Conservation (phyloP, 768 basidiomycete genomes). For the Russula sp. region DNA sequence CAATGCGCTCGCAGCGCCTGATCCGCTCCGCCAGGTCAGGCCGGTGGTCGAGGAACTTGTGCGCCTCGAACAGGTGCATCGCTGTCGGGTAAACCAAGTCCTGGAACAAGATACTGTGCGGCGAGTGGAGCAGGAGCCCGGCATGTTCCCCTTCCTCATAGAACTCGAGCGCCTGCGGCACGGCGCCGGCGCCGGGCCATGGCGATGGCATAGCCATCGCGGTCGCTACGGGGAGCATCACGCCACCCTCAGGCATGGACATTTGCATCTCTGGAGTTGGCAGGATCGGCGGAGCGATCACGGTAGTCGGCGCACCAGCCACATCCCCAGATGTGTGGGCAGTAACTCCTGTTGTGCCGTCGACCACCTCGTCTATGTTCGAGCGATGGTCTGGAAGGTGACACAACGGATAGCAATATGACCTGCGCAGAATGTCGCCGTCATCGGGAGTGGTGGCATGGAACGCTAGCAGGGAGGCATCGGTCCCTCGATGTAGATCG, state of each 20-base stretch:
- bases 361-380: too few relatives aligned
- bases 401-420: too few relatives aligned
- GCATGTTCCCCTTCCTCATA: slow-evolving; percentile 30
- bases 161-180: slow-evolving; percentile 32
- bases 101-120: slow-evolving; percentile 51
- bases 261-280: background rate
- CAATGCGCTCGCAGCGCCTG: slow-evolving; percentile 36
- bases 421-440: too few relatives aligned
- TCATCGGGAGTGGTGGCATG: too few relatives aligned
- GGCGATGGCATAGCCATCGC: background rate
- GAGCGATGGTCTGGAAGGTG: too few relatives aligned
- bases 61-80: slow-evolving; percentile 68
- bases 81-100: slow-evolving; percentile 59
- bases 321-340: too few relatives aligned
- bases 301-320: too few relatives aligned
- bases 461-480: too few relatives aligned
- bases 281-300: too few relatives aligned
- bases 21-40: slow-evolving; percentile 54
- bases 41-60: slow-evolving; percentile 52
- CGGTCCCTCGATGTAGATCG: too few relatives aligned
- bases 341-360: too few relatives aligned
- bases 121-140: slow-evolving; percentile 62
- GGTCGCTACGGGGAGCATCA: background rate
- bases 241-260: slow-evolving; percentile 9
- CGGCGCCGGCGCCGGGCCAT: slow-evolving; percentile 7